Base-by-base conservation (phyloP, 1,139 yeast genomes). In the Meyerozyma sp. region DNA sequence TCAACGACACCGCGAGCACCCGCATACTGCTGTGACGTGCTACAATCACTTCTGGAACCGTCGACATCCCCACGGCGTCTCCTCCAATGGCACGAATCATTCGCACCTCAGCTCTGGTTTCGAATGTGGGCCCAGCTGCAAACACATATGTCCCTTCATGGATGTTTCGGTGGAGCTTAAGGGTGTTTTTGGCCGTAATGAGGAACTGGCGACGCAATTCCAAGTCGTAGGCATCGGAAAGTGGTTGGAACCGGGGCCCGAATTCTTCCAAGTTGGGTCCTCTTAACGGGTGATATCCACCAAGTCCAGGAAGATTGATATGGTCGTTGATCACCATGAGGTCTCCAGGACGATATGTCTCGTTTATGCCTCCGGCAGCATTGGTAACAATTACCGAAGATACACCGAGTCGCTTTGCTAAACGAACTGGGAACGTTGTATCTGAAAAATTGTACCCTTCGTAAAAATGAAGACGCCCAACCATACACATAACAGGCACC, bases 41-140 rank as follows among this genome's bases (percentile, higher is more conserved):
- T 11, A 88, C 84, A 50, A 90, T 80, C 2, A 89, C 95, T 63
- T 93, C 98, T 0, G 98, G 97, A 30, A 91, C 97, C 0, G 98
- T 93, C 46, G 96, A 86, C 98, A 93, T 93, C 3, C 98, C 98
- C 5, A 91, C 98, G 0, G 95, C 88, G 63, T 93, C 97, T 40
- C 90, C 97, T 7, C 98, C 98, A 39, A 86, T 54, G 9, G 70
- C 55, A 49, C 81, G 67, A 40, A 91, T 70, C 74, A 83, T 75
- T 47, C 96, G 73, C n/a, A 85, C 85, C 64, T 93, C 98, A 0
- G 98, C 96, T 54, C 97, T 74, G 7, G 91, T 79, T 66, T 93
- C 98, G 61, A 84, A 93, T 1, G 97, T 88, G 3, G 98, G 98
- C 0, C 98, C 98, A 3, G 94, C 80, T 5, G 85, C 96, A 62